These are phyloP conservation scores for Heliamphora pulchella DNA, from an alignment of 179 eudicot genomes.

Conservation along the genomic window DNA sequence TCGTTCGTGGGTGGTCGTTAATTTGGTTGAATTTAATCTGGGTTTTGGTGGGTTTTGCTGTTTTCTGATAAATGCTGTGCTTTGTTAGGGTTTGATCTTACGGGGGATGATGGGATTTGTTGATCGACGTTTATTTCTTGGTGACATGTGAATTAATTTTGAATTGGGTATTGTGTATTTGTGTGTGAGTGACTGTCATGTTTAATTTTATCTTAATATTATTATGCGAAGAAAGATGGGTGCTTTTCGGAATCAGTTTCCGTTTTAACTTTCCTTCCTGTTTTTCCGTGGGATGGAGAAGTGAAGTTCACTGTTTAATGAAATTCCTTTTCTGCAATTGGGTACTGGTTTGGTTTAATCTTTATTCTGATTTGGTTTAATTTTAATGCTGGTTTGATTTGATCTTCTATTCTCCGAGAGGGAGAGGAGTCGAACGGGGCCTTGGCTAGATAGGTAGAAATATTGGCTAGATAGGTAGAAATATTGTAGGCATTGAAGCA, in stretches of 20 bases:
- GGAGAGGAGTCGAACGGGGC: not conserved
- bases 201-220: no score
- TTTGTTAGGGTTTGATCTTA: conserved; percentile 5
- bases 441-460: no score
- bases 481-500: not conserved
- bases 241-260: no score
- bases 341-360: not conserved
- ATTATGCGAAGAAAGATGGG: no score
- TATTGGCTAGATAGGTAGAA: not conserved
- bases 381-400: not conserved
- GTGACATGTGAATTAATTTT: not conserved
- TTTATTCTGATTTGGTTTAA: not conserved
- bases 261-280: no score
- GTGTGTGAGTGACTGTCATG: no score
- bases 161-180: not conserved
- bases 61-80: not conserved
- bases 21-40: not conserved
- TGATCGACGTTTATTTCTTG: not conserved
- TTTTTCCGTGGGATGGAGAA: not conserved
- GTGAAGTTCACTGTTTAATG: not conserved
- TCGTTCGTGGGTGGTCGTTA: not conserved
- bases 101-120: not conserved
- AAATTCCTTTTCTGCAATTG: not conserved
- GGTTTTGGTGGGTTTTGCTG: conserved; percentile 7
- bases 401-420: not conserved